These are phyloP conservation scores for Colletotrichum shisoi DNA, from an alignment of 2,329 filamentous ascomycete genomes.

Conservation along the genomic window DNA sequence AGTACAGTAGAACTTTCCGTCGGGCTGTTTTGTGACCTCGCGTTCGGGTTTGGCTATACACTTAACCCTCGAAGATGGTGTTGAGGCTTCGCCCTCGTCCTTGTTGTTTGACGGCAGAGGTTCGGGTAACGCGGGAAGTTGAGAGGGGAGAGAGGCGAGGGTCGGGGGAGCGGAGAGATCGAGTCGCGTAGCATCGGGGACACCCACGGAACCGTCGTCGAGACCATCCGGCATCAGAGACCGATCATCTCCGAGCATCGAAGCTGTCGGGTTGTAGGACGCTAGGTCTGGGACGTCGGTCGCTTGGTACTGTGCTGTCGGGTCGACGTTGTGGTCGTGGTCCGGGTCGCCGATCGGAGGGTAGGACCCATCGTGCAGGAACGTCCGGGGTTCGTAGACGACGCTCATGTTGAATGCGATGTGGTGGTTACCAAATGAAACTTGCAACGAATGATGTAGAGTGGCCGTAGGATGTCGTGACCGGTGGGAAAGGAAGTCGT, in stretches of 20 bases:
- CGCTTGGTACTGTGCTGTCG: constrained; percentile 48
- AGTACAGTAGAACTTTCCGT: constrained; percentile 81
- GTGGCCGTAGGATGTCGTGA: constrained; percentile 29
- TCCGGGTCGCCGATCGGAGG: constrained; percentile 57
- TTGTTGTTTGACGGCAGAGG: constrained; percentile 43
- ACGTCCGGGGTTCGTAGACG: constrained; percentile 60
- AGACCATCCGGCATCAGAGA: constrained; percentile 50
- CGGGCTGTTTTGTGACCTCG: constrained; percentile 66
- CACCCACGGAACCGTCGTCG: constrained; percentile 48
- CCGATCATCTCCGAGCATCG: constrained; percentile 51
- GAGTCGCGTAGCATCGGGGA: constrained; percentile 52
- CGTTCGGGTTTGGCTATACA: constrained; percentile 67
- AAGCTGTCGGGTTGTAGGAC: constrained; percentile 54
- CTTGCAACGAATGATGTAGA: constrained; percentile 9
- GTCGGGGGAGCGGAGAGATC: constrained; percentile 48
- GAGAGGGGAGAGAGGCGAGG: constrained; percentile 47
- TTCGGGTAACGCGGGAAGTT: constrained; percentile 48
- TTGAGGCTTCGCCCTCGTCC: constrained; percentile 36
- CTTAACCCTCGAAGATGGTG: constrained; percentile 54
- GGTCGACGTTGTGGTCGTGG: constrained; percentile 48
- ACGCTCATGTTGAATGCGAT: constrained; percentile 56
- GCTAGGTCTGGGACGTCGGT: constrained; percentile 55
- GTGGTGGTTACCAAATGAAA: constrained; percentile 40
- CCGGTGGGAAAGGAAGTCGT: constrained; percentile 16
- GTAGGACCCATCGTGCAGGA: constrained; percentile 59